Percentiles rank a stretch among this genome's conserved stretches.
Evolutionary conservation across 2,329 filamentous ascomycete genomes (phyloP).

Genomic region (Rhinocladiella mackenziei): DNA sequence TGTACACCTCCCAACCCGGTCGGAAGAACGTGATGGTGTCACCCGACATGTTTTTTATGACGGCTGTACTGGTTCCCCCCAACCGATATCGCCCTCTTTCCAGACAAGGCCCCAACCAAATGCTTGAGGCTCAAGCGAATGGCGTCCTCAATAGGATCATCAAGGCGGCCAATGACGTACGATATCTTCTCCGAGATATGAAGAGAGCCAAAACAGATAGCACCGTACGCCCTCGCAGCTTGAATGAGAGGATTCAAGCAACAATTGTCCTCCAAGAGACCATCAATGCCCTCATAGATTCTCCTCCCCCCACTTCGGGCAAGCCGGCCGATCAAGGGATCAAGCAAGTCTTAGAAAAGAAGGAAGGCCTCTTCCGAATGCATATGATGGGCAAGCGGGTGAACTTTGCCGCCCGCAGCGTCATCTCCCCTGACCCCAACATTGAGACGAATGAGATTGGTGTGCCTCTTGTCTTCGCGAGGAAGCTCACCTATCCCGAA

Average conservation of each 20-base stretch:
- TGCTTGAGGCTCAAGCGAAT: conserved; percentile 87
- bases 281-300: conserved; percentile 91
- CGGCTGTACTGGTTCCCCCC: conserved; percentile 79
- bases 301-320: conserved; percentile 76
- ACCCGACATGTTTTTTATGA: conserved; percentile 92
- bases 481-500: conserved; percentile 92
- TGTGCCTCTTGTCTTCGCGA: conserved; percentile 95
- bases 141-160: conserved; percentile 81
- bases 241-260: conserved; percentile 68
- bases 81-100: conserved; percentile 89
- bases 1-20: conserved; percentile 74
- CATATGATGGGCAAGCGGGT: conserved; percentile 99
- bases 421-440: conserved; percentile 97
- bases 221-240: conserved; percentile 58
- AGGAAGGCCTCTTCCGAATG: conserved; percentile 95
- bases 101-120: conserved; percentile 70
- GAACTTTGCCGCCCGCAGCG: conserved; percentile 94
- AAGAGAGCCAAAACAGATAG: conserved; percentile 36
- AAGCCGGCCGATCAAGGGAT: conserved; percentile 85
- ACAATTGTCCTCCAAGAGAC: conserved; percentile 81
- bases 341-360: conserved; percentile 97
- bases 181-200: conserved; percentile 69
- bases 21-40: conserved; percentile 58
- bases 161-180: conserved; percentile 67
- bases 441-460: conserved; percentile 99